These are phyloP conservation scores for Calonectria pauciramosa DNA, from an alignment of 2,329 filamentous ascomycete genomes.

Conservation along the genomic window DNA sequence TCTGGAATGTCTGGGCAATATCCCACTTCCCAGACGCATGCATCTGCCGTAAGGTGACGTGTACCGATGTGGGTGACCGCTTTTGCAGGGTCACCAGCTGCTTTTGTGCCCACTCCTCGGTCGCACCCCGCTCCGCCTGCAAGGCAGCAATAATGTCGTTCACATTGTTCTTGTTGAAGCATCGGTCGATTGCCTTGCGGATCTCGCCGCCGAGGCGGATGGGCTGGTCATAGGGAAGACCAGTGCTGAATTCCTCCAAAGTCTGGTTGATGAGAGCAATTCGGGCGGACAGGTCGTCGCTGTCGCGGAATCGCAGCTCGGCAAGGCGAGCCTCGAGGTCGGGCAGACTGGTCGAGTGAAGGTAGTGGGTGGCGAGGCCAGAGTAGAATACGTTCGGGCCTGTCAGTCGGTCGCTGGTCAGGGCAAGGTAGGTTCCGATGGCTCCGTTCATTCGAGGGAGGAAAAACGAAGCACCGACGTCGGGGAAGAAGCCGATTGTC, in stretches of 20 bases:
- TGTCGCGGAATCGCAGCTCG: slow-evolving; percentile 90
- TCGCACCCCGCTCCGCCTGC: slow-evolving; percentile 63
- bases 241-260: slow-evolving; percentile 91
- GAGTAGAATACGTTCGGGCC: slow-evolving; percentile 91
- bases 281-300: slow-evolving; percentile 72
- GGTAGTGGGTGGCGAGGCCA: slow-evolving; percentile 94
- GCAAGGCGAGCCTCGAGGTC: slow-evolving; percentile 87
- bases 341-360: slow-evolving; percentile 89
- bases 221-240: slow-evolving; percentile 81
- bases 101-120: slow-evolving; percentile 81
- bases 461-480: slow-evolving; percentile 97
- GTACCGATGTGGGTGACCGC: slow-evolving; percentile 88
- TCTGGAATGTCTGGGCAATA: slow-evolving; percentile 87
- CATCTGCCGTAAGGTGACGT: slow-evolving; percentile 89
- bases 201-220: slow-evolving; percentile 77
- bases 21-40: slow-evolving; percentile 81
- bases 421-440: slow-evolving; percentile 90
- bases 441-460: slow-evolving; percentile 89
- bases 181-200: slow-evolving; percentile 87
- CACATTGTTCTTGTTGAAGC: slow-evolving; percentile 78
- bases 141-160: slow-evolving; percentile 79
- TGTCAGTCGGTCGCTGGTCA: slow-evolving; percentile 87
- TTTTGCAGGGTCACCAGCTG: slow-evolving; percentile 81
- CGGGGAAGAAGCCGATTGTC: slow-evolving; percentile 98
- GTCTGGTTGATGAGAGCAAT: slow-evolving; percentile 84